phyloP scores from a whole-genome alignment of 1,284 basidiomycete genomes.

The Apiotrichum veenhuisii region DNA sequence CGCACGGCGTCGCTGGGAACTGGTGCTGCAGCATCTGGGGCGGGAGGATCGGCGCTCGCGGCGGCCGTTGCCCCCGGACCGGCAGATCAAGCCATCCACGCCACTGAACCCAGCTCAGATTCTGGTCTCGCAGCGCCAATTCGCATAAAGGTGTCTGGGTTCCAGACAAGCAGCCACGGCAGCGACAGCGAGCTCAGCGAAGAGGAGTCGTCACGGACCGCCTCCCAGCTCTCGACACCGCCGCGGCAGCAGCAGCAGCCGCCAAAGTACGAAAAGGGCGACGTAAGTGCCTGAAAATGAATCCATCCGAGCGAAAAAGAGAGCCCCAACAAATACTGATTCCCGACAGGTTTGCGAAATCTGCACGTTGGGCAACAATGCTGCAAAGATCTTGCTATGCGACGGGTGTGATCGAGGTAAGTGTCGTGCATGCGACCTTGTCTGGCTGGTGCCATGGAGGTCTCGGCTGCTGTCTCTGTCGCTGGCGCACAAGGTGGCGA shows the following conservation, averaged over 20 bases:
- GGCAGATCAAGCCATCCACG: background rate
- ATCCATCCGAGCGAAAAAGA: background rate
- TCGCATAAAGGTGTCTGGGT: constrained; percentile 38
- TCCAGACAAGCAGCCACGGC: constrained; percentile 30
- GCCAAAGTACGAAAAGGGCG: constrained; percentile 44
- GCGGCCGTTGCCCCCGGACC: constrained; percentile 16
- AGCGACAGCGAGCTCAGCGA: constrained; percentile 36
- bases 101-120: background rate
- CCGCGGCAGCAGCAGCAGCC: constrained; percentile 13
- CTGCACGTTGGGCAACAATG: constrained; percentile 80
- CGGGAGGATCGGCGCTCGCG: constrained; percentile 1
- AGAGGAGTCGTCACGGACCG: constrained; percentile 26
- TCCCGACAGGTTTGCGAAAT: constrained; percentile 73
- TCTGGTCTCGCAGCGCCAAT: constrained; percentile 10
- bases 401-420: constrained; percentile 93
- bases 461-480: too few relatives aligned
- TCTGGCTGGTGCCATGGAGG: too few relatives aligned
- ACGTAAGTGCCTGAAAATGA: constrained; percentile 32
- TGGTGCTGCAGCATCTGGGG: too few relatives aligned
- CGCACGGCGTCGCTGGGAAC: background rate
- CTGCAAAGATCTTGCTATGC: constrained; percentile 87
- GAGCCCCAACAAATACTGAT: constrained; percentile 1
- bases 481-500: too few relatives aligned
- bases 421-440: constrained; percentile 43
- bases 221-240: constrained; percentile 10